Evolutionary conservation across 2,329 filamentous ascomycete species (phyloP), one percentile per base, ranked within the genome.

Genomic region (Rugonectria rugulosa): DNA sequence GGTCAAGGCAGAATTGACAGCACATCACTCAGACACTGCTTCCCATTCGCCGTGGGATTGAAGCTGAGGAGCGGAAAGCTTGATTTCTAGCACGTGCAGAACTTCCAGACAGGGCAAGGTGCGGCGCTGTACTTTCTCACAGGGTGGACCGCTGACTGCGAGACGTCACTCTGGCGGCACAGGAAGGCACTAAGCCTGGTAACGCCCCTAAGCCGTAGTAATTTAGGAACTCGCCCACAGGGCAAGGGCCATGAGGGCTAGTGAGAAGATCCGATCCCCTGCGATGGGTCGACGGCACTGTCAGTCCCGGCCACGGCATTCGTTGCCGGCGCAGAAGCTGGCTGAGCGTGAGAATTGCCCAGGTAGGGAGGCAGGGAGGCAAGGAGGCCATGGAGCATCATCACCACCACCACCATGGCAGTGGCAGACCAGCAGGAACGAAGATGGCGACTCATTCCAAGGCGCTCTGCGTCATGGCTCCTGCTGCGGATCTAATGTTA

Each of bases 31-130:
- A 6, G 11, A 6, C 6, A 6, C 11, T 27, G 24, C 31, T 4
- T 27, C 17, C 23, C 21, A 8, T 48, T 24, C 45, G 45, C 45
- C n/a, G n/a, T n/a, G n/a, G 45, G 45, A 48, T 27, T 21, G 17
- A 10, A 38, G 17, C 3, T 12, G 19, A 21, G 19, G 12, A 20
- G 9, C 11, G 14, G 12, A 32, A 50, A 50, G 37, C 46, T 50
- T 50, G 27, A 34, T 41, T 42, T 27, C 24, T 42, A 10, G 47
- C 47, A 50, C 47, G 47, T 50, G 47, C 47, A 42, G 29, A 6
- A 42, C 21, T 50, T 32, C 47, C 47, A 20, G n/a, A 31, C 27
- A 40, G 21, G 47, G 47, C 27, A 50, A 42, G 17, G 29, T 29
- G 31, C 36, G 21, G 37, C 37, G 19, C 7, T 23, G 17, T 19